These are phyloP conservation scores for Leucocoprinus leucothites DNA, from an alignment of 768 basidiomycete species.

Conservation along the genomic window DNA sequence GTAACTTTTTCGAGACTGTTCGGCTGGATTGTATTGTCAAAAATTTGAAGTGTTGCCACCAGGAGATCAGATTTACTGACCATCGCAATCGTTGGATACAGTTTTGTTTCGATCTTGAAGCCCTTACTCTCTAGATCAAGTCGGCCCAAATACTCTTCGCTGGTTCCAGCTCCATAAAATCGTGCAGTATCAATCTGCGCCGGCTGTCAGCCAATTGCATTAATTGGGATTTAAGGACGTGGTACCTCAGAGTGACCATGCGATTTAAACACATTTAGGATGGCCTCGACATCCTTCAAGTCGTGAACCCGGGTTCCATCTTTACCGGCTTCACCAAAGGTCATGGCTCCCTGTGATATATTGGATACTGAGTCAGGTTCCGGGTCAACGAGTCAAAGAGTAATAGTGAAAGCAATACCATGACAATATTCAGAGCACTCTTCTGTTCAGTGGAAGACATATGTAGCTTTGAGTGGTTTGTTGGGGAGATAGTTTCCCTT, in stretches of 20 bases:
- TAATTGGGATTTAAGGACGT: too few relatives aligned
- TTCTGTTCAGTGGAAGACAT: conserved; percentile 30
- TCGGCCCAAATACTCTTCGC: conserved; percentile 54
- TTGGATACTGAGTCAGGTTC: too few relatives aligned
- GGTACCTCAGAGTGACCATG: conserved; percentile 53
- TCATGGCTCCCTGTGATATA: conserved; percentile 61
- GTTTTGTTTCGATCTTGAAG: conserved; percentile 57
- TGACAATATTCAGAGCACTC: conserved; percentile 46
- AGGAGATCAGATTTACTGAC: conserved; percentile 17
- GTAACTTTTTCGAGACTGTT: conserved; percentile 15
- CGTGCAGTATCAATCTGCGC: conserved; percentile 52
- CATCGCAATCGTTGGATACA: conserved; percentile 28
- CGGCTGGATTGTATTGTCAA: too few relatives aligned
- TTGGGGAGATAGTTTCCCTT: too few relatives aligned
- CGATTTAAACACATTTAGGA: conserved; percentile 49
- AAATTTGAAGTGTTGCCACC: too few relatives aligned
- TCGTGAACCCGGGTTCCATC: conserved; percentile 49
- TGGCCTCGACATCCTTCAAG: conserved; percentile 44
- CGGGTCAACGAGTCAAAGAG: neutral
- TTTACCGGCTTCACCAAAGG: conserved; percentile 47
- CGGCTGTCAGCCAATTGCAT: too few relatives aligned
- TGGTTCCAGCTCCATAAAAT: conserved; percentile 49
- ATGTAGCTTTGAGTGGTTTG: too few relatives aligned
- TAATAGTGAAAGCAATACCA: conserved; percentile 27
- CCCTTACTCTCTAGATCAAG: conserved; percentile 47